phyloP scores from a whole-genome alignment of 495 filamentous ascomycete genomes.

The Penicillium parvum region DNA sequence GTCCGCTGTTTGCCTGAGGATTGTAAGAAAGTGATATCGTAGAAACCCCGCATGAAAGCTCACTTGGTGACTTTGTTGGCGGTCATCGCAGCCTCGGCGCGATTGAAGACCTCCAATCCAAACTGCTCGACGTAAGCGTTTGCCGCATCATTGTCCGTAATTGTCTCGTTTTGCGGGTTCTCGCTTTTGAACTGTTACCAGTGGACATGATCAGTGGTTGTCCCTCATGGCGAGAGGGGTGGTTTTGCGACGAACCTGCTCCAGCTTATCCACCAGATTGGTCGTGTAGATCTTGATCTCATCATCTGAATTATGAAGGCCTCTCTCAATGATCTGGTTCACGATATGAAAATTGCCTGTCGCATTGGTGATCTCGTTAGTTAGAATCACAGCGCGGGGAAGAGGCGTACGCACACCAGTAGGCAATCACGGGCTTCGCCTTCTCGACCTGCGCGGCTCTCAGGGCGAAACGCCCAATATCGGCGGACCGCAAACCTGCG shows the following conservation, averaged over 20 bases:
- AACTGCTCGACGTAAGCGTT: constrained; percentile 95
- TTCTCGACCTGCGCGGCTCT: constrained; percentile 81
- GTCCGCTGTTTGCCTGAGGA: constrained; percentile 76
- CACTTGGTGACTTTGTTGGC: constrained; percentile 83
- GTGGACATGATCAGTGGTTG: constrained; percentile 8
- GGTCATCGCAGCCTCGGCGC: constrained; percentile 75
- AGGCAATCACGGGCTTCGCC: constrained; percentile 79
- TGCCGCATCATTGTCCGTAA: constrained; percentile 77
- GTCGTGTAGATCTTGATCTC: constrained; percentile 76
- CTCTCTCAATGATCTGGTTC: constrained; percentile 78
- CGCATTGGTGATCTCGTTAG: constrained; percentile 8
- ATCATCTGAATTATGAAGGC: constrained; percentile 69
- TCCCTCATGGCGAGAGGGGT: background rate
- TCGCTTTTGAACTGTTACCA: constrained; percentile 57
- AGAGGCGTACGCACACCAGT: constrained; percentile 75
- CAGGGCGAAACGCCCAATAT: constrained; percentile 72
- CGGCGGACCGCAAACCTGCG: constrained; percentile 65
- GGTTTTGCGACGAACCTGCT: constrained; percentile 55
- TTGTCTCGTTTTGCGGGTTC: constrained; percentile 63
- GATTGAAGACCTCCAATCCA: constrained; percentile 76
- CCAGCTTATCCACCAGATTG: constrained; percentile 84
- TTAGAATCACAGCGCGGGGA: constrained; percentile 9
- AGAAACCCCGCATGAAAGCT: no score
- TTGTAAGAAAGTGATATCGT: no score
- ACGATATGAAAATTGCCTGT: constrained; percentile 89